Evolutionary conservation across 768 basidiomycete species (phyloP).

Genomic region (Podaxis sp.): DNA sequence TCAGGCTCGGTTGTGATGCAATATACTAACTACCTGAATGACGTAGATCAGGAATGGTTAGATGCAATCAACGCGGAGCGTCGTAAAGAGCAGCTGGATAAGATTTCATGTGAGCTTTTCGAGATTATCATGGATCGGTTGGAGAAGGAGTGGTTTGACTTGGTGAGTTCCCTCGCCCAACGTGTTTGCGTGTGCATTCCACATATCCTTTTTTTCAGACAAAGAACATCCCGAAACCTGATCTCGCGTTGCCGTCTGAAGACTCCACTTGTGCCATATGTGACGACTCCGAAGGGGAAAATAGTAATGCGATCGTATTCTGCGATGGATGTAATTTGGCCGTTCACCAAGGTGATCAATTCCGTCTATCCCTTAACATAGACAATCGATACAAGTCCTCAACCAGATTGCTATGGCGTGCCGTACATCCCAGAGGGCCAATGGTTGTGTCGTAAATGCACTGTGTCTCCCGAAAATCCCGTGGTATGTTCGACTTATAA

Average conservation of each 20-base stretch:
- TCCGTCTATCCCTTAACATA: background rate
- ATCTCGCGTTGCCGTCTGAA: constrained; percentile 86
- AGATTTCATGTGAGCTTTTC: constrained; percentile 81
- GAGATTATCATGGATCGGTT: constrained; percentile 97
- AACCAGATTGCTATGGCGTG: constrained; percentile 96
- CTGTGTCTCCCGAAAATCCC: constrained; percentile 93
- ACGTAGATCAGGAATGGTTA: constrained; percentile 90
- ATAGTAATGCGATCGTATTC: constrained; percentile 98
- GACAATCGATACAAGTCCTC: background rate
- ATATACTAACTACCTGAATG: background rate
- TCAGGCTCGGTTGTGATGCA: background rate
- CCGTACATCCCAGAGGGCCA: constrained; percentile 99
- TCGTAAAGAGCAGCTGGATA: constrained; percentile 69
- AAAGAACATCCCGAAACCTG: constrained; percentile 89
- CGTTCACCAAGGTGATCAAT: constrained; percentile 88
- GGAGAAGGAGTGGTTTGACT: constrained; percentile 98
- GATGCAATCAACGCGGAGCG: constrained; percentile 81
- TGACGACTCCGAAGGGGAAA: constrained; percentile 98
- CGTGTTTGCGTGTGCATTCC: background rate
- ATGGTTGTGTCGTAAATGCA: constrained; percentile 98
- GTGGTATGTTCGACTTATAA: constrained; percentile 64
- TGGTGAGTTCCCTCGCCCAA: constrained; percentile 50
- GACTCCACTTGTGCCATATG: constrained; percentile 97
- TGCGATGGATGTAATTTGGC: constrained; percentile 99
- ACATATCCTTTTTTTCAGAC: constrained; percentile 52